These are phyloP conservation scores for Chalciporus pseudorubinellus DNA, from an alignment of 768 basidiomycete genomes.

Conservation along the genomic window DNA sequence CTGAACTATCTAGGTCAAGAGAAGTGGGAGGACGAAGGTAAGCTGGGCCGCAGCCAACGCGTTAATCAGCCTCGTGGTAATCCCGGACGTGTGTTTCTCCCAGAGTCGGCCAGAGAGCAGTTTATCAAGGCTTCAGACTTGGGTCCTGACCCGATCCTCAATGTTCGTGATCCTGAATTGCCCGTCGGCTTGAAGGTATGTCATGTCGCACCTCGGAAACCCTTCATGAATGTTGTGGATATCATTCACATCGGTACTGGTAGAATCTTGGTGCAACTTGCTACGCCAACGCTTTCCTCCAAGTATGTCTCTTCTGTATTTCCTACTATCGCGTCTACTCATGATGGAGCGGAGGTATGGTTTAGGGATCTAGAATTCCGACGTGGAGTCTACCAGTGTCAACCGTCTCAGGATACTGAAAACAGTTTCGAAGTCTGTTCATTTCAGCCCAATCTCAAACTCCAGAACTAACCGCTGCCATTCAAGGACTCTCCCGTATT, in stretches of 20 bases:
- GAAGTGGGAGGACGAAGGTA: conserved; percentile 75
- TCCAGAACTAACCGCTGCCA: background rate
- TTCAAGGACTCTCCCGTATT: conserved; percentile 73
- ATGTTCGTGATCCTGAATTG: conserved; percentile 47
- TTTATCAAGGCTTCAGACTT: conserved; percentile 54
- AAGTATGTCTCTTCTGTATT: conserved; percentile 46
- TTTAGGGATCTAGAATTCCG: conserved; percentile 83
- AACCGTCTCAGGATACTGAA: conserved; percentile 51
- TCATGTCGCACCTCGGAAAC: background rate
- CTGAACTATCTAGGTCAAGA: conserved; percentile 86
- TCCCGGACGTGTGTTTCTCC: conserved; percentile 13
- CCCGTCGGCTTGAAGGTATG: conserved; percentile 79
- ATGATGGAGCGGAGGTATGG: conserved; percentile 66
- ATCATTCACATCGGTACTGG: background rate
- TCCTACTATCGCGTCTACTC: conserved; percentile 1
- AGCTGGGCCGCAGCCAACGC: conserved; percentile 14
- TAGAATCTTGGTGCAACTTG: conserved; percentile 97
- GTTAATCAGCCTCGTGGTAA: conserved; percentile 2
- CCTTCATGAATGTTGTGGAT: background rate
- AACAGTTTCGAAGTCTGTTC: conserved; percentile 40
- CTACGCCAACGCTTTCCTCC: conserved; percentile 93
- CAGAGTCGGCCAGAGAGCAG: conserved; percentile 49
- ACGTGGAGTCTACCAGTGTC: conserved; percentile 76
- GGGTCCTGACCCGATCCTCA: conserved; percentile 52
- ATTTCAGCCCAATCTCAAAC: background rate